These are phyloP conservation scores for Catharanthus roseus DNA, from an alignment of 257 asterid genomes.

Conservation along the genomic window DNA sequence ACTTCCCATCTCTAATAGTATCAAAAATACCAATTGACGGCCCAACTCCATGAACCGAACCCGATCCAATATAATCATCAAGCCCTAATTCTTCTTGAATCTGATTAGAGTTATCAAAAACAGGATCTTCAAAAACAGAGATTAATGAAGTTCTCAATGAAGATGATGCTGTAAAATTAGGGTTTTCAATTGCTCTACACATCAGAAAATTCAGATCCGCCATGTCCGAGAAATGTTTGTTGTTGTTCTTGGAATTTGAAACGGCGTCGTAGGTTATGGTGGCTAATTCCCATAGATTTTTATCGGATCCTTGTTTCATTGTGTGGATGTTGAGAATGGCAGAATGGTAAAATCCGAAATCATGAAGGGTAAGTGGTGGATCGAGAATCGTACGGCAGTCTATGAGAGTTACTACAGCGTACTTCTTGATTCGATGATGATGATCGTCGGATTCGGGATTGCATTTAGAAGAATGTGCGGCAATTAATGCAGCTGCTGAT, in stretches of 20 bases:
- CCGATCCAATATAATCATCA: slow-evolving; percentile 67
- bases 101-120: slow-evolving; percentile 30
- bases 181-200: slow-evolving; percentile 91
- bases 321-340: slow-evolving; percentile 80
- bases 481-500: slow-evolving; percentile 54
- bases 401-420: slow-evolving; percentile 53
- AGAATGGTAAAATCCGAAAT: slow-evolving; percentile 78
- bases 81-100: slow-evolving; percentile 41
- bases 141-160: slow-evolving; percentile 67
- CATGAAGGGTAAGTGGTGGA: slow-evolving; percentile 44
- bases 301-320: slow-evolving; percentile 37
- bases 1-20: slow-evolving; percentile 49
- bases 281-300: slow-evolving; percentile 64
- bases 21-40: slow-evolving; percentile 77
- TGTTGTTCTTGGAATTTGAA: slow-evolving; percentile 49
- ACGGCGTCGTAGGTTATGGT: slow-evolving; percentile 51
- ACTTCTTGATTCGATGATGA: slow-evolving; percentile 36
- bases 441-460: slow-evolving; percentile 12
- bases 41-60: slow-evolving; percentile 81
- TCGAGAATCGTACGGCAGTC: slow-evolving; percentile 61
- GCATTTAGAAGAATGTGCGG: slow-evolving; percentile 39
- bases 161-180: slow-evolving; percentile 65
- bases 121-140: slow-evolving; percentile 69
- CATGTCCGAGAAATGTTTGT: slow-evolving; percentile 82
- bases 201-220: slow-evolving; percentile 76